Base-by-base conservation (phyloP, 2,329 filamentous ascomycete species). In the Monilinia polystroma region DNA sequence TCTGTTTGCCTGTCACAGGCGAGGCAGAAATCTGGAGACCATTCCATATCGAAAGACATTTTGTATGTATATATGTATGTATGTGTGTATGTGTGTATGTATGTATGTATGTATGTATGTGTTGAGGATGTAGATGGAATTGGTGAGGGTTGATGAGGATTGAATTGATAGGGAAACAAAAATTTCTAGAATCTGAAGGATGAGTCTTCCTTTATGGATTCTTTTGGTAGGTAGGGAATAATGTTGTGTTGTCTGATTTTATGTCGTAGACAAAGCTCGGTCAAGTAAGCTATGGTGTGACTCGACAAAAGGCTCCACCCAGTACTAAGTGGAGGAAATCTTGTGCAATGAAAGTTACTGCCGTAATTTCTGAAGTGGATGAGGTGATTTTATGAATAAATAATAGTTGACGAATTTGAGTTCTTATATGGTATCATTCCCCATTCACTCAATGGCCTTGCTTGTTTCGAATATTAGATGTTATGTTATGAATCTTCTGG, bases 21-120 rank as follows among this genome's bases (percentile, higher is more conserved):
- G 74, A 97, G 87, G 84, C 93, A 97, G 85, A 92, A 97, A 80
- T 96, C 90, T 79, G 90, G 91, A 74, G 91, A 91, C 92, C 93
- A 97, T 64, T 77, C 76, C 72, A 77, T 76, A 70, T 76, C 72
- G 66, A 70, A 70, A 65, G 73, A 70, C 75, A 77, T 76, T 69
- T 69, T 72, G 68, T 58, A 64, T 66, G n/a, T 69, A 12, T 12
- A 11, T 41, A 14, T 43, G 41, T 41, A 2, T 12, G 41, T 43
- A 23, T 67, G 67, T 53, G 32, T 52, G 51, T 43, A 57, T 49
- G 63, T 65, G 57, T 26, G 23, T 23, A 23, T 23, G 23, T 23
- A 23, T 23, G 23, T 23, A 23, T n/a, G n/a, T n/a, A 14, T 67
- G 67, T 53, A 32, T 52, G 51, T 43, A 57, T 49, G 63, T 65